phyloP scores from a whole-genome alignment of 805 yeast species.

The Clavispora vitiphila region DNA sequence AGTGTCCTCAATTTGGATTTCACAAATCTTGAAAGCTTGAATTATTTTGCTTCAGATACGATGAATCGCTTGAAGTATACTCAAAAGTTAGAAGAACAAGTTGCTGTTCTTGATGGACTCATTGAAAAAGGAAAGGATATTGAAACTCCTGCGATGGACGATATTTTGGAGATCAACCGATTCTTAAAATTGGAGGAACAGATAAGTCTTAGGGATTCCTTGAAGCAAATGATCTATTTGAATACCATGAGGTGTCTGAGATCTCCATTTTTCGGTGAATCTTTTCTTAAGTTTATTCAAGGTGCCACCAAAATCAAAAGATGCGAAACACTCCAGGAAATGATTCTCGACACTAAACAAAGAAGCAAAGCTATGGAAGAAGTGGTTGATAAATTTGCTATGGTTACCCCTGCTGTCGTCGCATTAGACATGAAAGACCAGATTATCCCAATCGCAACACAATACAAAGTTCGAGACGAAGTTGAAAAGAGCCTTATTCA shows the following conservation, averaged over 20 bases:
- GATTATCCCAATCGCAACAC: constrained; percentile 39
- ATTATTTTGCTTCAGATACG: constrained; percentile 44
- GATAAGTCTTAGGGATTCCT: constrained; percentile 44
- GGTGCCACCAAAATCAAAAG: not conserved
- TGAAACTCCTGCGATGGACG: constrained; percentile 17
- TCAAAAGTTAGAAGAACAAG: constrained; percentile 38
- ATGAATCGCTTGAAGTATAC: constrained; percentile 45
- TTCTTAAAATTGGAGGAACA: constrained; percentile 50
- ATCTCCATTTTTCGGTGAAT: constrained; percentile 64
- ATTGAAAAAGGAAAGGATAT: constrained; percentile 18
- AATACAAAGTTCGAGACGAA: constrained; percentile 23
- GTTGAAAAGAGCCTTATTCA: constrained; percentile 39
- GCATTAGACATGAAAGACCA: constrained; percentile 63
- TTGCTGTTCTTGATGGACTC: constrained; percentile 37
- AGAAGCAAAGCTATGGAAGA: constrained; percentile 38
- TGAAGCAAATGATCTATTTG: constrained; percentile 55
- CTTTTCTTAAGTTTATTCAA: constrained; percentile 35
- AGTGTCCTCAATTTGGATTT: constrained; percentile 59
- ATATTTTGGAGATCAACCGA: constrained; percentile 56
- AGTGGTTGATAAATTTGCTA: constrained; percentile 69
- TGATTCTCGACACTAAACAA: constrained; percentile 22
- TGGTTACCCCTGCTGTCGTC: constrained; percentile 83
- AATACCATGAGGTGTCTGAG: constrained; percentile 62
- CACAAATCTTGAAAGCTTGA: constrained; percentile 40
- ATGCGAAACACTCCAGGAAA: constrained; percentile 23